Conservation (phyloP, 139 green algal genomes). For the Chlamydomonas sp. region DNA sequence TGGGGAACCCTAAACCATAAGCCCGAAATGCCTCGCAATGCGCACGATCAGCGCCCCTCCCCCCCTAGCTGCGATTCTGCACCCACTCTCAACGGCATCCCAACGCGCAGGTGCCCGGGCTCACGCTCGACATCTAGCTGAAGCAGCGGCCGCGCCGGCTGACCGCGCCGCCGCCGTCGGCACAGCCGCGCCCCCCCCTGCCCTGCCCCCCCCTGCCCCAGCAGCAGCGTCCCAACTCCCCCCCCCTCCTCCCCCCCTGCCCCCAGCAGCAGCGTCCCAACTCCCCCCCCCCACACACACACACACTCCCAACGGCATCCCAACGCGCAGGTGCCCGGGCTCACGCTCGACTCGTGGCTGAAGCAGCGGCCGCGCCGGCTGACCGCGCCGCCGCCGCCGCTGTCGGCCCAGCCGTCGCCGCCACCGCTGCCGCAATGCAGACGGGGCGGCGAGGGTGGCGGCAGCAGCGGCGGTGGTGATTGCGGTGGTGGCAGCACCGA, state of each 20-base stretch:
- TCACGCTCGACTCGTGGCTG: constrained; percentile 29
- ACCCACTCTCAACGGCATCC: no score
- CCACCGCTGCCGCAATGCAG: background rate
- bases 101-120: constrained; percentile 23
- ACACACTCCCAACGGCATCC: no score
- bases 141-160: constrained; percentile 14
- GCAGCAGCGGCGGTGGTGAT: background rate
- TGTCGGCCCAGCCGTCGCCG: background rate
- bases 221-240: no score
- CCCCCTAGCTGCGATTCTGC: no score
- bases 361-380: constrained; percentile 14
- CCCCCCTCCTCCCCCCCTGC: no score
- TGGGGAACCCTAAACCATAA: no score
- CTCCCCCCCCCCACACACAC: no score
- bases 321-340: constrained; percentile 23
- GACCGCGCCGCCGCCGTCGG: background rate
- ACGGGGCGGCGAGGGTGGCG: background rate
- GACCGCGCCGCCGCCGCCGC: background rate
- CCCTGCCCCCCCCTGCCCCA: no score
- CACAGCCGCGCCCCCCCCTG: background rate
- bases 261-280: no score
- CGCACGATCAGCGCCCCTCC: no score
- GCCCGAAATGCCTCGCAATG: no score
- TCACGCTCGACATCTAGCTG: constrained; percentile 29
- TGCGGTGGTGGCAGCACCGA: background rate